Evolutionary conservation across 495 filamentous ascomycete species (phyloP), one percentile per base, ranked within the genome.

Genomic region (Tricharina praecox): DNA sequence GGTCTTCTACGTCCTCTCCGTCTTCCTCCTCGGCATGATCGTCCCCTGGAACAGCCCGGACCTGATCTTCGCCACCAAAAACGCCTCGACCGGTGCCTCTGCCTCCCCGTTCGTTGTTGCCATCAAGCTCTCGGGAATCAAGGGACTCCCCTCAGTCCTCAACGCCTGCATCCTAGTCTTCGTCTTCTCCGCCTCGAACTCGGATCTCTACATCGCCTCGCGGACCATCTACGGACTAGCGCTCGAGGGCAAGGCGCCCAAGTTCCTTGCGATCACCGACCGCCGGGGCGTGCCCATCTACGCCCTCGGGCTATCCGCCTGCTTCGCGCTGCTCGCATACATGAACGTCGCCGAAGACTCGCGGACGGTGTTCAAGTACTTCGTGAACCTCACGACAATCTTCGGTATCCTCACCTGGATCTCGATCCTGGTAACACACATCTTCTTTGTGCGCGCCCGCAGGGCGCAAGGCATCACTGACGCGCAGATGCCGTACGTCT

Each of bases 381-480:
- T 94, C 50, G 79, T 90, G 51, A 85, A 87, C 59, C 68, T 93
- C 24, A 78, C 78, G 25, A 82, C 79, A 26, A 81, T 87, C 54
- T 82, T 85, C 58, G 82, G 82, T 36, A 68, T 85, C 5, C 59
- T 93, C 20, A 85, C 80, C 50, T 86, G 84, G 82, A 78, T 90
- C 48, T 86, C 82, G 0, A 79, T 92, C 46, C 70, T 92, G 0
- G 70, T 88, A 42, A 78, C 79, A 0, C 85, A 93, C 63, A 81
- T 93, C 55, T 79, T 62, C 63, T 93, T 92, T 56, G 70, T 85
- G 21, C 68, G 70, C 0, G 85, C 78, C 0, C 79, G 84, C 47
- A 69, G 69, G 38, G 85, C 76, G 1, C 85, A 92, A 63, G 68
- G 70, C 36, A 64, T 92, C n/a, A 69, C 72, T 0, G 63, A 82